Evolutionary conservation across 176 grass and related monocot species (phyloP), one percentile per base, ranked within the genome.

Genomic region (Chloris gayana): DNA sequence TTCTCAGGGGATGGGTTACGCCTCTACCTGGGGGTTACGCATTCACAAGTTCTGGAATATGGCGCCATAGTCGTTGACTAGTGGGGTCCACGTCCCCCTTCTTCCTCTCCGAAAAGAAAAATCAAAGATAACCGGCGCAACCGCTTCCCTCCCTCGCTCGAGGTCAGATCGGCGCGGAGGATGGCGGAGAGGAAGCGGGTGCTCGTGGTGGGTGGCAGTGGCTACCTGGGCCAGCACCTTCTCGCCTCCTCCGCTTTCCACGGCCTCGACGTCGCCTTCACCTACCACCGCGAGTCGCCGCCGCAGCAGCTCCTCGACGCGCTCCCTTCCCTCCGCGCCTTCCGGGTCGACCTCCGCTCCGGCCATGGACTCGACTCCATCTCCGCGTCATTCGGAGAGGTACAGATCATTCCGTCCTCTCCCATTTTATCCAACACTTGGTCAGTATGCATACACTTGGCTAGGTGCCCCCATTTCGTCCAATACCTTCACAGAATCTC

Each of bases 171-270:
- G 54, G 54, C 54, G 54, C 24, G 54, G 54, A 24, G 22, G n/a
- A 25, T 6, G 8, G 76, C 59, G 58, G 67, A 69, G 74, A 83
- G 70, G 86, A 77, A 70, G 84, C 66, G 87, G 45, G 82, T 98
- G 86, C 51, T 98, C 25, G 89, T 98, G 69, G 89, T 94, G 65
- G 95, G 95, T 5, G 91, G 95, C 72, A 94, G 78, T 67, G 95
- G 95, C 30, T 98, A 94, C 83, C 75, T 94, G 64, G 95, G 95
- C 6, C 95, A 98, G 74, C 92, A 98, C 69, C 95, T 98, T 59
- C 95, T 96, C 70, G 53, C 85, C 56, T 8, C 85, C 54, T 9
- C 45, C 57, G 11, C 14, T 5, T 61, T 5, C 66, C 34, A 9
- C 19, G 50, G 9, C 78, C 29, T 79, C 71, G 85, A 88, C 50